phyloP scores from a whole-genome alignment of 2,329 filamentous ascomycete species.

The Blastomyces parvus region DNA sequence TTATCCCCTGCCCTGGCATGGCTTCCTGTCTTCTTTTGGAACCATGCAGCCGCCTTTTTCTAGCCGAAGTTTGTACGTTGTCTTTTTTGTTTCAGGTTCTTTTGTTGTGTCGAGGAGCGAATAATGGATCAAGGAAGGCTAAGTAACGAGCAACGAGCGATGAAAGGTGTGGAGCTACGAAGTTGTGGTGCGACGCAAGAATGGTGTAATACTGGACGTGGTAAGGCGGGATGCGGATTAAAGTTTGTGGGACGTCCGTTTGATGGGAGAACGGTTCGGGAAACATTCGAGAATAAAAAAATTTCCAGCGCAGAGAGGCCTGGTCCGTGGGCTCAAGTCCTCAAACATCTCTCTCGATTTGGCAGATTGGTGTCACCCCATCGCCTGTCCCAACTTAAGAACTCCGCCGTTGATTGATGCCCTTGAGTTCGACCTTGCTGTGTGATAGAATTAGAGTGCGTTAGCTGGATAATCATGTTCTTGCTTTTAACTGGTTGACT shows the following conservation, averaged over 20 bases:
- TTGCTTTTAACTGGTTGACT: not conserved
- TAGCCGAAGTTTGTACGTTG: not conserved
- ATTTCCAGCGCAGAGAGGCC: not conserved
- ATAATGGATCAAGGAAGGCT: not conserved
- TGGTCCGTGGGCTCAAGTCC: not conserved
- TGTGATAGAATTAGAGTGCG: slow-evolving; percentile 8
- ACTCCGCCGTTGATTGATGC: slow-evolving; percentile 45
- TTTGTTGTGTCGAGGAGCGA: not conserved
- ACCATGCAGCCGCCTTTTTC: not conserved
- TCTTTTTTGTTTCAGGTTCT: not conserved
- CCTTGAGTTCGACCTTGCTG: slow-evolving; percentile 61
- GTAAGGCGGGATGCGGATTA: not conserved
- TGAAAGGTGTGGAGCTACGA: not conserved
- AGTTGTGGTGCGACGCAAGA: not conserved
- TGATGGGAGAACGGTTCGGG: not conserved
- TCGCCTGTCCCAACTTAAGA: not conserved
- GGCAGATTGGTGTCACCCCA: slow-evolving; percentile 19
- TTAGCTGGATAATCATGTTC: slow-evolving; percentile 8
- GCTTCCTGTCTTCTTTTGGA: not conserved
- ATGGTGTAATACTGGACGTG: not conserved
- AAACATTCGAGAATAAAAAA: not conserved
- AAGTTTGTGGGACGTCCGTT: not conserved
- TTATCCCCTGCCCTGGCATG: not conserved
- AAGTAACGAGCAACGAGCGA: not conserved
- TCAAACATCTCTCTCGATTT: not conserved